Conservation (phyloP, 2,329 filamentous ascomycete species). For the Fusarium sulawesiense region DNA sequence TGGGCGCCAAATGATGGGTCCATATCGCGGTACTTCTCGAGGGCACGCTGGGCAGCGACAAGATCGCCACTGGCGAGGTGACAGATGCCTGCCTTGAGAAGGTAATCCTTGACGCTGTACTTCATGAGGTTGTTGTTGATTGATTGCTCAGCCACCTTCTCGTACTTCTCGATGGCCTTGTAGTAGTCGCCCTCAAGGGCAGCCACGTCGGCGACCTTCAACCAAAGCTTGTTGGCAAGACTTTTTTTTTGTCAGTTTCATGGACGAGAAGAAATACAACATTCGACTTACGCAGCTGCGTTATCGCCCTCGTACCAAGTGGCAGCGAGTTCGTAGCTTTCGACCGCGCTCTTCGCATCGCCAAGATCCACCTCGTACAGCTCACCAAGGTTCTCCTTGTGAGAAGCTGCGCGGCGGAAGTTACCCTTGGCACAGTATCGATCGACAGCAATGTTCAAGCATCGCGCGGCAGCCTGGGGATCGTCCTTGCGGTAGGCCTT, state of each 20-base stretch:
- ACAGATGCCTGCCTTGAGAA: slow-evolving; percentile 93
- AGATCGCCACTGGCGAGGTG: slow-evolving; percentile 80
- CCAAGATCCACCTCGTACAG: slow-evolving; percentile 84
- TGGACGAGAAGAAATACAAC: fast-evolving
- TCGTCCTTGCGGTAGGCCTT: slow-evolving; percentile 92
- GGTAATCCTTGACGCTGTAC: slow-evolving; percentile 95
- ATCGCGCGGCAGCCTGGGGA: slow-evolving; percentile 83
- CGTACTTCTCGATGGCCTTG: slow-evolving; percentile 83
- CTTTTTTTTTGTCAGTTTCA: slow-evolving; percentile 55
- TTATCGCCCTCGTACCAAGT: slow-evolving; percentile 91
- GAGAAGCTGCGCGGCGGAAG: slow-evolving; percentile 87
- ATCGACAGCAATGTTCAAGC: slow-evolving; percentile 81
- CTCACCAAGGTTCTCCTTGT: slow-evolving; percentile 90
- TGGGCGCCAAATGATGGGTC: slow-evolving; percentile 81
- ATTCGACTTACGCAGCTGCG: slow-evolving; percentile 75
- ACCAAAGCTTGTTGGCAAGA: slow-evolving; percentile 90
- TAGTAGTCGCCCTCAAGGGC: slow-evolving; percentile 87
- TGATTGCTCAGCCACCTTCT: slow-evolving; percentile 81
- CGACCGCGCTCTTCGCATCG: slow-evolving; percentile 81
- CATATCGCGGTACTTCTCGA: slow-evolving; percentile 84
- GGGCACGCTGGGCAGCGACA: slow-evolving; percentile 80
- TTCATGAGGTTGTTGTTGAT: slow-evolving; percentile 93
- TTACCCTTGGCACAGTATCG: slow-evolving; percentile 92
- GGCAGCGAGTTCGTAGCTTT: slow-evolving; percentile 86
- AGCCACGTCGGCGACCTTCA: slow-evolving; percentile 90